Base-by-base conservation (phyloP, 768 basidiomycete genomes). In the Rhodocollybia butyracea region DNA sequence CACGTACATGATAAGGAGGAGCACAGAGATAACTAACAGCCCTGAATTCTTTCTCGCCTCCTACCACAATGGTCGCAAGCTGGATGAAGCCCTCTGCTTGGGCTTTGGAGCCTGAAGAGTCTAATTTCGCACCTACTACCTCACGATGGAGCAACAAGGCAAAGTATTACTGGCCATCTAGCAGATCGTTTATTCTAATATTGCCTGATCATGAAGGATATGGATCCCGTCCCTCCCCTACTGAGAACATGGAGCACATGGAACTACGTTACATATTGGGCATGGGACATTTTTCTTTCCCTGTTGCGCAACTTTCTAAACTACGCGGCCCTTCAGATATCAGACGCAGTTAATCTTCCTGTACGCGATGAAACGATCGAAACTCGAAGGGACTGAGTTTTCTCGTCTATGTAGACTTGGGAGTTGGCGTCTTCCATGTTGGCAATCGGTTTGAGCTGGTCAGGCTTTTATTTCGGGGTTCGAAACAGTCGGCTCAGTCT, bases 391-490 rank as follows among this genome's bases (percentile, higher is more conserved):
- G 64, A 68, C 51, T 60, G 40, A 55, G 26, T 21, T 53, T 74
- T 76, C 1, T 27, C 3, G 19, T 27, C 17, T 15, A 13, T 36
- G 6, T 31, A 50, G 48, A 34, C 31, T 19, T 83, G 84, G 84
- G 82, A 85, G 63, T 71, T 89, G 19, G 86, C 86, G 1, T 79
- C 84, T 53, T 86, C 86, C 10, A 89, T 89, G 86, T 66, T 91
- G 46, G 86, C 88, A 0, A 70, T 86, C 34, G 89, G 89, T 0
- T 73, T 91, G 40, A 87, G 88, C 6, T 90, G 89, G 84, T 80
- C 56, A 47, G 73, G 7, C 30, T 42, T 42, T 31, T 36, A 7
- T 31, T 27, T 32, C 17, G 30, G 32, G 19, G 8, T 5, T 41
- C 10, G 54, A 32, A 17, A 46, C 13, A 12, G 11, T 17, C 29